A percentile compares a stretch with the other conserved stretches of the same genome.
Conservation (phyloP, 371 early-diverging fungal genomes). For the Thermomucor indicae-seudaticae region DNA sequence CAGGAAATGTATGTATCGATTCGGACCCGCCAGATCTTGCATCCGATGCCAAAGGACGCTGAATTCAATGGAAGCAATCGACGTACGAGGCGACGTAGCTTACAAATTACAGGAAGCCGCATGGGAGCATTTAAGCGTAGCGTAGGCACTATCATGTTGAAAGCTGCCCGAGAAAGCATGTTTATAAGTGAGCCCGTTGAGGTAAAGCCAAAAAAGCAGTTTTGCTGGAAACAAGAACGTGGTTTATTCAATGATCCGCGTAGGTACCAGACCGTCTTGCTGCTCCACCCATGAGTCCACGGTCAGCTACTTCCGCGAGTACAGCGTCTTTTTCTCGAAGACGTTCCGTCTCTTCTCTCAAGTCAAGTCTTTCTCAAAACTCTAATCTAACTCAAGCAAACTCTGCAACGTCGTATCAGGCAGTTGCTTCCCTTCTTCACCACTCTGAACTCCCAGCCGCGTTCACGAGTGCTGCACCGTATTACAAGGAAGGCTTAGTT, state of each 20-base stretch:
- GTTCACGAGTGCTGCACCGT: slow-evolving; percentile 32
- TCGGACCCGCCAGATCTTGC: slow-evolving; percentile 55
- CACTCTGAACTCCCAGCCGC: slow-evolving; percentile 19
- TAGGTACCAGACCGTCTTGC: no score
- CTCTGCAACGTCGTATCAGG: slow-evolving; percentile 21
- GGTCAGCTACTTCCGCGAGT: slow-evolving; percentile 13
- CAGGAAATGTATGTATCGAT: slow-evolving; percentile 65
- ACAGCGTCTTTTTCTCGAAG: slow-evolving; percentile 10
- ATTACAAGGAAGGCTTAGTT: slow-evolving; percentile 71
- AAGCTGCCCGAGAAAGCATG: slow-evolving; percentile 26
- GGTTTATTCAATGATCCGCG: no score
- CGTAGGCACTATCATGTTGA: slow-evolving; percentile 36
- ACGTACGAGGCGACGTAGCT: slow-evolving; percentile 17
- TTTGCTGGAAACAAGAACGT: neutral
- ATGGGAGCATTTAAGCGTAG: slow-evolving; percentile 30
- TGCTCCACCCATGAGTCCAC: slow-evolving; percentile 11
- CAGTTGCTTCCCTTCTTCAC: slow-evolving; percentile 23
- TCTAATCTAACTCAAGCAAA: slow-evolving; percentile 13
- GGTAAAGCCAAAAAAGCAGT: neutral
- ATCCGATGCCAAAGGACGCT: slow-evolving; percentile 32
- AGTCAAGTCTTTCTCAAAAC: slow-evolving; percentile 17
- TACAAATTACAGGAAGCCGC: slow-evolving; percentile 20
- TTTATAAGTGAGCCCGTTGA: slow-evolving; percentile 13
- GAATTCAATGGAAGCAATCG: neutral
- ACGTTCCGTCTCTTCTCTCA: slow-evolving; percentile 17